Evolutionary conservation across 2,329 filamentous ascomycete genomes (phyloP), one percentile per base, ranked within the genome.

Genomic region (Ophiosphaerella narmari): DNA sequence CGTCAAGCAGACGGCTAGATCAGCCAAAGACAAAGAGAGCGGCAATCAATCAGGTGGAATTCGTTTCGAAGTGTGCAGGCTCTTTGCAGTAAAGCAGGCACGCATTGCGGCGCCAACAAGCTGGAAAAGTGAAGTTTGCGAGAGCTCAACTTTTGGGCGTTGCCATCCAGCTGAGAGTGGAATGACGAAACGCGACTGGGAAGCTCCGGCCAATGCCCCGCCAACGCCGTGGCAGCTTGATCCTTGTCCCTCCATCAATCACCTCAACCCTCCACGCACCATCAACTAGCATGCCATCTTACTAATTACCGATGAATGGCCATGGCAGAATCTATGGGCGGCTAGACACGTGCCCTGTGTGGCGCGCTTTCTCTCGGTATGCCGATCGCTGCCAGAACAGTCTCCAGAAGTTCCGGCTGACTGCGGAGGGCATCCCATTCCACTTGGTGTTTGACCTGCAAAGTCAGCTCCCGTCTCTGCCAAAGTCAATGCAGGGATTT

Each of bases 391-490:
- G 55, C 39, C n/a, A 85, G 67, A 12, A 83, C 70, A 5, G 61
- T 57, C 39, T 76, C 71, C 33, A 85, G 66, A 23, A 72, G 54
- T 26, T 72, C 67, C 13, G 73, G 73, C 26, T 76, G 69, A 5
- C 62, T 53, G 35, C 73, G 70, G 33, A 85, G 59, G 32, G 71
- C 55, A 52, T 82, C 73, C 80, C 80, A 85, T 60, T 84, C 80
- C 7, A 72, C 73, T 59, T 81, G 71, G 6, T 75, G 70, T 65
- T 84, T 85, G 16, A 85, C 38, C 38, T 40, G n/a, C 5, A 3
- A n/a, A 14, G 18, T 40, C 24, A 40, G 38, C 13, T 6, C 24
- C 9, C 7, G 23, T 7, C 23, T 29, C 24, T 6, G 5, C 2
- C 29, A 6, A 4, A 40, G 11, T 7, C 14, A 14, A 9, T n/a